Evolutionary conservation across 768 basidiomycete genomes (phyloP).

Genomic region (Rhizopogon vulgaris): DNA sequence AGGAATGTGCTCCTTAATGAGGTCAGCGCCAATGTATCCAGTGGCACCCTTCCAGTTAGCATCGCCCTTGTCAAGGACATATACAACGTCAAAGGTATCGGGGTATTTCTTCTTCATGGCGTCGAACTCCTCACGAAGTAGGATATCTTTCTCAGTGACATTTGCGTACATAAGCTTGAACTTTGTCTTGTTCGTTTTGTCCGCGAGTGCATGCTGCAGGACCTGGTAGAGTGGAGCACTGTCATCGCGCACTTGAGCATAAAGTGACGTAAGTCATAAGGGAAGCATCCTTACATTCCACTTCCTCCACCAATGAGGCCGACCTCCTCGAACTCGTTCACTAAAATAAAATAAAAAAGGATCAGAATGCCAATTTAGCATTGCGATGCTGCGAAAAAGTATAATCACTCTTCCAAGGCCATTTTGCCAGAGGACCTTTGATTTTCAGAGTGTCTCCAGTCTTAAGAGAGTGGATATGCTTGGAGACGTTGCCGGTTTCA

Average conservation of each 20-base stretch:
- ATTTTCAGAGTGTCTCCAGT: constrained; percentile 77
- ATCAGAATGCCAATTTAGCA: not conserved
- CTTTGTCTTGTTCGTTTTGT: constrained; percentile 83
- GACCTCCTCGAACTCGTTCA: constrained; percentile 79
- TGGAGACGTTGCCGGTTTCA: constrained; percentile 77
- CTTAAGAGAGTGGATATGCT: constrained; percentile 75
- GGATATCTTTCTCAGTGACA: constrained; percentile 84
- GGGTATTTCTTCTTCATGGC: constrained; percentile 62
- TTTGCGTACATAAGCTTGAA: constrained; percentile 93
- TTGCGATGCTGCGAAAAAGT: not conserved
- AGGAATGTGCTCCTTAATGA: constrained; percentile 70
- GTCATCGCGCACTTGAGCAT: not conserved
- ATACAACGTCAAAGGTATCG: constrained; percentile 72
- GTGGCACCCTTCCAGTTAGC: constrained; percentile 53
- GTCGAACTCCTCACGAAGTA: constrained; percentile 76
- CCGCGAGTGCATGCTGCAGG: constrained; percentile 63
- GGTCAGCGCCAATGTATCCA: constrained; percentile 70
- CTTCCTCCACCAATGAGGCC: constrained; percentile 90
- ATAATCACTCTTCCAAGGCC: constrained; percentile 68
- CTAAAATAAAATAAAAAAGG: constrained; percentile 38
- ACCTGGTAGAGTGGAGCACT: constrained; percentile 86
- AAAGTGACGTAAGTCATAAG: not conserved
- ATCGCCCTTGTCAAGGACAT: constrained; percentile 76
- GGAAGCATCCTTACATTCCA: constrained; percentile 59
- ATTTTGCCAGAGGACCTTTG: constrained; percentile 90